Percentiles rank a stretch among this genome's conserved stretches.
Conservation (phyloP, 768 basidiomycete species). For the Tylopilus sp. region DNA sequence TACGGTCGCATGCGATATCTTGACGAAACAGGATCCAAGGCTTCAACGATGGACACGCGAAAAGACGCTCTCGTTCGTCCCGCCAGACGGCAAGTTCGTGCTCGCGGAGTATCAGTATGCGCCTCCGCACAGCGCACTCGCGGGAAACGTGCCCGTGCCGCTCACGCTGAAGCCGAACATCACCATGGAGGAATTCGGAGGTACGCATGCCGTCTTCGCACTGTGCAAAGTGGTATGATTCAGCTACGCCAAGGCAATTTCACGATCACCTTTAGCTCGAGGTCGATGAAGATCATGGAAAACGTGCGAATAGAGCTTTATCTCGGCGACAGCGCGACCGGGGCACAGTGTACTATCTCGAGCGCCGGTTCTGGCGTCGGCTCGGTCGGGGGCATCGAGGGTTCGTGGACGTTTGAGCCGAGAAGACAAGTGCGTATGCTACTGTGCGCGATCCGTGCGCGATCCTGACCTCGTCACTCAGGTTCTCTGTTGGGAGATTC, state of each 20-base stretch:
- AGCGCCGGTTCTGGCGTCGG: constrained; percentile 51
- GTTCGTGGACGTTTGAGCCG: constrained; percentile 81
- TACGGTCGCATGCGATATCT: background rate
- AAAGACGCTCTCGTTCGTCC: constrained; percentile 82
- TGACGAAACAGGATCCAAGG: constrained; percentile 38
- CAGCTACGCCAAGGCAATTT: constrained; percentile 46
- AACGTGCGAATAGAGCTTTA: constrained; percentile 67
- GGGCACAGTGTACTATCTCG: constrained; percentile 68
- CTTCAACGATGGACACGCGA: constrained; percentile 77
- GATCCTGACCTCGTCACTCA: background rate
- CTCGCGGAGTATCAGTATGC: constrained; percentile 80
- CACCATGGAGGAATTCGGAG: constrained; percentile 29
- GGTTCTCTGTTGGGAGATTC: constrained; percentile 80
- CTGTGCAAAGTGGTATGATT: background rate
- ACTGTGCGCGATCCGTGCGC: background rate
- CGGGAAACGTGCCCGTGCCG: constrained; percentile 50
- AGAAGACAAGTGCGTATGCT: constrained; percentile 47
- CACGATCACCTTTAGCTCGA: constrained; percentile 60
- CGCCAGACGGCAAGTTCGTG: constrained; percentile 87
- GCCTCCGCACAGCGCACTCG: constrained; percentile 33
- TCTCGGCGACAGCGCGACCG: constrained; percentile 70
- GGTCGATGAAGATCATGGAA: constrained; percentile 65
- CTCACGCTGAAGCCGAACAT: constrained; percentile 47
- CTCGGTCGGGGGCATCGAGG: constrained; percentile 38
- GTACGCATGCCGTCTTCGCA: constrained; percentile 9